Conservation (phyloP, 352 stramenopile species). For the Phytophthora aleatoria region DNA sequence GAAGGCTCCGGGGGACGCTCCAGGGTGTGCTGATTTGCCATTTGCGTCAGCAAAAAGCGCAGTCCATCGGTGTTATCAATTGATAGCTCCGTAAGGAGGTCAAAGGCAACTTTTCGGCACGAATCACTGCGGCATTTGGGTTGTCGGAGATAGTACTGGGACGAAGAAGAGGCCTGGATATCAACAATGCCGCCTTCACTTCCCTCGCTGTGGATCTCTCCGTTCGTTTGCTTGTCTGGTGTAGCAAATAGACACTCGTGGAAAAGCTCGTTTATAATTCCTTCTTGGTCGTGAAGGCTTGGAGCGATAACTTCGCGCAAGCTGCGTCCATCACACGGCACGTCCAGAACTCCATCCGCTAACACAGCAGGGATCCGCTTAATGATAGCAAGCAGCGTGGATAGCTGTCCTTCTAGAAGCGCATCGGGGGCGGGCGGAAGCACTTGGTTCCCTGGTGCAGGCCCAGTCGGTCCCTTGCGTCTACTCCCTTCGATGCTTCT, state of each 20-base stretch:
- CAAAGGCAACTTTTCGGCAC: conserved; percentile 76
- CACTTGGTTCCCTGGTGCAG: conserved; percentile 16
- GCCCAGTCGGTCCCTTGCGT: conserved; percentile 4
- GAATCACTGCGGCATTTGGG: conserved; percentile 84
- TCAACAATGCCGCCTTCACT: conserved; percentile 16
- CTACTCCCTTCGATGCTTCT: conserved; percentile 17
- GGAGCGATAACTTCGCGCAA: conserved; percentile 54
- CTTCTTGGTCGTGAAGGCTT: conserved; percentile 59
- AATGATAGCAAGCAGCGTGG: conserved; percentile 61
- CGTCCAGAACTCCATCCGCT: conserved; percentile 45
- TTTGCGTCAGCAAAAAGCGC: conserved; percentile 72
- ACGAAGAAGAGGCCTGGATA: conserved; percentile 39
- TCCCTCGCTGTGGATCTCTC: conserved; percentile 16
- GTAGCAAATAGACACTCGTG: conserved; percentile 73
- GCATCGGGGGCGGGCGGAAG: conserved; percentile 32
- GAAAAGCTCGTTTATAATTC: conserved; percentile 74
- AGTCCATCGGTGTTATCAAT: conserved; percentile 65
- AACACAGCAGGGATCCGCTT: conserved; percentile 62
- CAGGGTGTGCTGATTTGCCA: conserved; percentile 79
- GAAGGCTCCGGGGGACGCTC: conserved; percentile 44
- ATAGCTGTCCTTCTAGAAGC: conserved; percentile 60
- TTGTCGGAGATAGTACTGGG: conserved; percentile 78
- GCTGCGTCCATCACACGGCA: conserved; percentile 47
- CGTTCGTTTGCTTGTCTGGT: conserved; percentile 34
- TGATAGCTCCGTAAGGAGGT: conserved; percentile 72